Percentiles rank a stretch among this genome's conserved stretches.
Evolutionary conservation across 1,284 basidiomycete species (phyloP).

Genomic region (Exobasidium rhododendri): DNA sequence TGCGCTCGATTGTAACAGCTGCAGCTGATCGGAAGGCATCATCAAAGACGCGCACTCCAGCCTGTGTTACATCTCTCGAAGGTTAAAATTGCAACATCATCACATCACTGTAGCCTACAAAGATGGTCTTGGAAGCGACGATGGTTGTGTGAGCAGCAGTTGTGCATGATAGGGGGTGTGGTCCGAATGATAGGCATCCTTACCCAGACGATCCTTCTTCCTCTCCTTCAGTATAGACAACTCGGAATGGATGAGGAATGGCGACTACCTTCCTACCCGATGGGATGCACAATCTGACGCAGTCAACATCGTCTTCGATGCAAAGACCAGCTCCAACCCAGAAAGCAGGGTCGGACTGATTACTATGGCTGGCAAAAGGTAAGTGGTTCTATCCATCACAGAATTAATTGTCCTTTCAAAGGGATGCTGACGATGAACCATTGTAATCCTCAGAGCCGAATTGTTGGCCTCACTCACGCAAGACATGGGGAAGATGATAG

Average conservation of each 20-base stretch:
- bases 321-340: conserved; percentile 86
- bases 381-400: not conserved
- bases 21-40: too few relatives aligned
- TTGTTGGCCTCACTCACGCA: conserved; percentile 93
- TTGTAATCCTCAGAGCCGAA: conserved; percentile 62
- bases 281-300: conserved; percentile 90
- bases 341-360: conserved; percentile 96
- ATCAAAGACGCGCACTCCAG: too few relatives aligned
- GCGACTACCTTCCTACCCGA: conserved; percentile 77
- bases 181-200: not conserved
- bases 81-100: too few relatives aligned
- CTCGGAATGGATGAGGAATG: conserved; percentile 64
- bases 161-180: not conserved
- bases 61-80: too few relatives aligned
- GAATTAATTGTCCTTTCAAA: conserved; percentile 10
- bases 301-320: conserved; percentile 82
- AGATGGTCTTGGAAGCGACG: conserved; percentile 53
- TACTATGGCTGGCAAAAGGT: conserved; percentile 74
- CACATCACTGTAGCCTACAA: too few relatives aligned
- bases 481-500: conserved; percentile 86
- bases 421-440: not conserved
- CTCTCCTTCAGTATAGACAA: conserved; percentile 40
- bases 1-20: too few relatives aligned
- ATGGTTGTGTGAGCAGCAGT: conserved; percentile 50
- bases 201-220: not conserved